Percentiles rank a stretch among this genome's conserved stretches.
Conservation (phyloP, 1,139 yeast genomes). For the Pichia sp. region DNA sequence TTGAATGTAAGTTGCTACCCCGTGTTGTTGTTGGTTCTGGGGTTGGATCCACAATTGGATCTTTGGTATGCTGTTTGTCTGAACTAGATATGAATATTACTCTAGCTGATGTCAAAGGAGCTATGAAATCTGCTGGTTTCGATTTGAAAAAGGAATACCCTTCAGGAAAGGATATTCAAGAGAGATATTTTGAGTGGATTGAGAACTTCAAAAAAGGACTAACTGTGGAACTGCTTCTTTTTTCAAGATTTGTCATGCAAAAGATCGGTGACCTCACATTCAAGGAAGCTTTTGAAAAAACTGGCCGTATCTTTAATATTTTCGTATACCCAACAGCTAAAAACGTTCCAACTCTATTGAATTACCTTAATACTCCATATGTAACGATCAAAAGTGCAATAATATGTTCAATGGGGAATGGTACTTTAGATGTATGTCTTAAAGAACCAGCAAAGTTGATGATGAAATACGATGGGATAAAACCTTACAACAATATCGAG, state of each 20-base stretch:
- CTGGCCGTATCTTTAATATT: constrained; percentile 77
- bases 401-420: constrained; percentile 61
- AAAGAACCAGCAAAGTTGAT: constrained; percentile 44
- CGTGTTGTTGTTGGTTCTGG: constrained; percentile 88
- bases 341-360: constrained; percentile 68
- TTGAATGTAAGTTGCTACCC: constrained; percentile 69
- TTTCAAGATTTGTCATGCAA: constrained; percentile 69
- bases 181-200: constrained; percentile 12
- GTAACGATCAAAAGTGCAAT: constrained; percentile 86
- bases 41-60: constrained; percentile 89
- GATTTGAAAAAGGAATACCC: background rate
- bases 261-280: constrained; percentile 83
- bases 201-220: constrained; percentile 50
- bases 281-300: constrained; percentile 84
- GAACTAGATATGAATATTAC: constrained; percentile 36
- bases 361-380: constrained; percentile 91
- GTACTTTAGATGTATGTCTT: constrained; percentile 30
- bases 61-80: constrained; percentile 65
- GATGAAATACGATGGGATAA: constrained; percentile 53
- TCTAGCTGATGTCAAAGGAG: constrained; percentile 7
- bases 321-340: constrained; percentile 80
- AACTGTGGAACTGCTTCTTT: constrained; percentile 75
- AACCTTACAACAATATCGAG: constrained; percentile 10
- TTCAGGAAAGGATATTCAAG: background rate
- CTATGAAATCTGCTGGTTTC: constrained; percentile 8